Base-by-base conservation (phyloP, 2,329 filamentous ascomycete species). In the Celoporthe dispersa region DNA sequence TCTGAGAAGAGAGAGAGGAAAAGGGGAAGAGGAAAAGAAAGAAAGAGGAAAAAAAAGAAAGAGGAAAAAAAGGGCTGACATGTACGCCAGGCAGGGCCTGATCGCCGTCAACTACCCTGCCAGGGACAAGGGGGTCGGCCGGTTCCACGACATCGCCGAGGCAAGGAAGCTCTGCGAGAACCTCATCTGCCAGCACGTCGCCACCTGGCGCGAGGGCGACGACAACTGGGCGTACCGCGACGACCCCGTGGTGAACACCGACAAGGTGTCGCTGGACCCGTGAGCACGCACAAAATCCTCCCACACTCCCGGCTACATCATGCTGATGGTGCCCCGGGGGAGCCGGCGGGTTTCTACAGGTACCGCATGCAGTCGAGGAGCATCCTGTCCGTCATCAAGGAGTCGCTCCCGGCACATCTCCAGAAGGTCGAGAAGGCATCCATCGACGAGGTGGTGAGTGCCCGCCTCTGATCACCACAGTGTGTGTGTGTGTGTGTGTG, bases 81-180 rank as follows among this genome's bases (percentile, higher is more conserved):
- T 16, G 33, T 41, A n/a, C 16, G 22, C 31, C 74, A 90, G 92
- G 92, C 92, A 97, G 80, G 94, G 92, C 11, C 85, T 99, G 33
- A 99, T 99, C 78, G 96, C 96, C 3, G 90, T 99, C 80, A 99
- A 99, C 82, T 99, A 99, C 77, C 90, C 96, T 2, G 94, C 95
- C 6, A 90, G 96, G 22, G 87, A 87, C 11, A 94, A 89, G 76
- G 94, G 93, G 2, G 90, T 99, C 67, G 91, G 85, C 60, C 85
- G 95, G 44, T 93, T 97, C 81, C 90, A 95, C 73, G 92, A 90
- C 11, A 87, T 93, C 57, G 84, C 85, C 4, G 96, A 98, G 77
- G 96, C 96, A 25, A 91, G 90, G 80, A 95, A 95, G 79, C 84
- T 93, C 73, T 99, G 96, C 76, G 94, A 95, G 0, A 84, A 92